Percentiles rank a stretch among this genome's conserved stretches.
Evolutionary conservation across 805 yeast species (phyloP).

Genomic region (Lachancea meyersii): DNA sequence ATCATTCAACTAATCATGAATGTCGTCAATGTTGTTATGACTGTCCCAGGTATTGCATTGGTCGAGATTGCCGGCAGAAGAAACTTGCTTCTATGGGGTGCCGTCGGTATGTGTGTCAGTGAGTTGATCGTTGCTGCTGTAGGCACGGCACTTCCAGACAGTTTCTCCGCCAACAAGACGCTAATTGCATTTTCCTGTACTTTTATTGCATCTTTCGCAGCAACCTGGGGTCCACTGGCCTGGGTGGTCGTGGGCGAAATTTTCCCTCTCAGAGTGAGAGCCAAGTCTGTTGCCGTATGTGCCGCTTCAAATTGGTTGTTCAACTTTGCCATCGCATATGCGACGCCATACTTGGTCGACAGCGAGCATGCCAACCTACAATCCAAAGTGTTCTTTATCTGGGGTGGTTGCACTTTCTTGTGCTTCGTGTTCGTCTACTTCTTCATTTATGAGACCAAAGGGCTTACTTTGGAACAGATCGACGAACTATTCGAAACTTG

Average conservation of each 20-base stretch:
- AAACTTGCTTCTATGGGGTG: background rate
- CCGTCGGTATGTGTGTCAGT: background rate
- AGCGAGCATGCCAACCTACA: background rate
- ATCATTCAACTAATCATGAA: background rate
- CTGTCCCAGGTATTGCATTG: background rate
- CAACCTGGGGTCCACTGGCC: background rate
- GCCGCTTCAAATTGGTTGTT: background rate
- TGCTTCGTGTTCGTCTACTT: background rate
- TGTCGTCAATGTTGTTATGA: background rate
- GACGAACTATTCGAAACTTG: background rate
- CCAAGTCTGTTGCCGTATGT: background rate
- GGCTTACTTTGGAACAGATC: background rate
- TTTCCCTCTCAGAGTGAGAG: background rate
- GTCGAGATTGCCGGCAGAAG: background rate
- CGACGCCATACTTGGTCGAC: background rate
- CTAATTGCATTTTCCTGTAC: background rate
- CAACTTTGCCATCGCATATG: background rate
- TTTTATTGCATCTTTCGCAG: background rate
- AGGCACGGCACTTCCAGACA: background rate
- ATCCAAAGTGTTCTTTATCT: background rate
- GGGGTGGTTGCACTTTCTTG: background rate
- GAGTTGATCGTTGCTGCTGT: background rate
- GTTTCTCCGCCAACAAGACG: background rate
- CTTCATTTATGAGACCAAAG: background rate
- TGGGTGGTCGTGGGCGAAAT: background rate